Percentiles rank a stretch among this genome's conserved stretches.
Evolutionary conservation across 1,284 basidiomycete genomes (phyloP).

Genomic region (Puccinia hordei): DNA sequence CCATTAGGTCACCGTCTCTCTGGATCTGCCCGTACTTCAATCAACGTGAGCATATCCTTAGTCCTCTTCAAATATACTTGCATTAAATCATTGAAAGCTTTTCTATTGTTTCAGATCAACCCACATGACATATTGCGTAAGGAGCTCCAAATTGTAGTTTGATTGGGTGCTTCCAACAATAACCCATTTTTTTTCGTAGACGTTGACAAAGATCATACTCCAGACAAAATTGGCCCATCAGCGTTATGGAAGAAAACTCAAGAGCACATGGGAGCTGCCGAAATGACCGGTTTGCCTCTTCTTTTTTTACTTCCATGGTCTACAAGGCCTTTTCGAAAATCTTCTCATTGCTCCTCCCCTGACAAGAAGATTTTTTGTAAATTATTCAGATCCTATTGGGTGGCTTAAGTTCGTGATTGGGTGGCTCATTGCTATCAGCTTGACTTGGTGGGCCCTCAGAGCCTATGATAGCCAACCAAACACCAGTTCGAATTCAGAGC

Average conservation of each 20-base stretch:
- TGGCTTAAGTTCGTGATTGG: constrained; percentile 26
- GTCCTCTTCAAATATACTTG: neutral
- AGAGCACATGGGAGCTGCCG: constrained; percentile 3
- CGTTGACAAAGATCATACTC: neutral
- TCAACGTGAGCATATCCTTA: neutral
- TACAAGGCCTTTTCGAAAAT: neutral
- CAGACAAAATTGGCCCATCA: constrained; percentile 1
- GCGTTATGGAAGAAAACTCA: constrained; percentile 18
- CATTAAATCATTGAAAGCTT: neutral
- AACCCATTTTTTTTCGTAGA: neutral
- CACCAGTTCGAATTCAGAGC: too few relatives aligned
- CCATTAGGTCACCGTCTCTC: neutral
- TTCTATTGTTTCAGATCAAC: neutral
- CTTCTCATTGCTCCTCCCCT: neutral
- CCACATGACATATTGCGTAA: constrained; percentile 12
- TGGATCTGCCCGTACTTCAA: neutral
- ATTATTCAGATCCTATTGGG: constrained; percentile 16
- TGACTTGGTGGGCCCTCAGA: too few relatives aligned
- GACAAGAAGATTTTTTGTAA: neutral
- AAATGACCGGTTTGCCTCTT: constrained; percentile 27
- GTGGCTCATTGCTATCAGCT: constrained; percentile 25
- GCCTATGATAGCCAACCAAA: too few relatives aligned
- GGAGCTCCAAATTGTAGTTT: neutral
- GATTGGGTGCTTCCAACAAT: too few relatives aligned
- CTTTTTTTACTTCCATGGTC: neutral